These are phyloP conservation scores for Cercospora sp. DNA, from an alignment of 2,329 filamentous ascomycete genomes.

Conservation along the genomic window DNA sequence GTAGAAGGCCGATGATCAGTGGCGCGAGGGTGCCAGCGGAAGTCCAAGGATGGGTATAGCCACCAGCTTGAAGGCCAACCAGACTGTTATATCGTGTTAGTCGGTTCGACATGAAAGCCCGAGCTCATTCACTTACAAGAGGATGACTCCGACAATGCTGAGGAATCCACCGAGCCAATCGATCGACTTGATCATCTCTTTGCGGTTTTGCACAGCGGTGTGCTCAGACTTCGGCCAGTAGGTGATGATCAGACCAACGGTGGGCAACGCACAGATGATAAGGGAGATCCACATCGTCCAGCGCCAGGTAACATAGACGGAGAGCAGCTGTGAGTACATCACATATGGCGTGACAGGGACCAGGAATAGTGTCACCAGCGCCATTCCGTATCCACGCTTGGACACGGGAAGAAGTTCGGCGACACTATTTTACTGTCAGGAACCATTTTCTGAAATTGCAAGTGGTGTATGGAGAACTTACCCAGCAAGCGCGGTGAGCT, in stretches of 20 bases:
- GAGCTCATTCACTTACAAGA: constrained; percentile 45
- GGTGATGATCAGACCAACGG: constrained; percentile 46
- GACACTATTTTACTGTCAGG: neutral
- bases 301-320: constrained; percentile 16
- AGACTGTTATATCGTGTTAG: constrained; percentile 32
- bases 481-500: constrained; percentile 23
- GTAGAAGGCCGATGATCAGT: constrained; percentile 27
- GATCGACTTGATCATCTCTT: constrained; percentile 45
- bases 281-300: constrained; percentile 18
- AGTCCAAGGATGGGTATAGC: constrained; percentile 22
- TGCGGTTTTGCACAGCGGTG: neutral
- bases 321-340: constrained; percentile 22
- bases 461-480: neutral
- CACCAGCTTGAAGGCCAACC: constrained; percentile 38
- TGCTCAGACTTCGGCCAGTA: constrained; percentile 19
- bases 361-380: constrained; percentile 16
- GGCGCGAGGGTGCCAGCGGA: constrained; percentile 29
- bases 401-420: constrained; percentile 19
- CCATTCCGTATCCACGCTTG: constrained; percentile 19
- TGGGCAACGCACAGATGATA: constrained; percentile 51
- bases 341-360: constrained; percentile 23
- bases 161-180: constrained; percentile 54
- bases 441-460: neutral
- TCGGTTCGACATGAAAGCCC: no score
- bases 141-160: constrained; percentile 49